Conservation (phyloP, 106 monocot species). For the Xerophyta viscosa region DNA sequence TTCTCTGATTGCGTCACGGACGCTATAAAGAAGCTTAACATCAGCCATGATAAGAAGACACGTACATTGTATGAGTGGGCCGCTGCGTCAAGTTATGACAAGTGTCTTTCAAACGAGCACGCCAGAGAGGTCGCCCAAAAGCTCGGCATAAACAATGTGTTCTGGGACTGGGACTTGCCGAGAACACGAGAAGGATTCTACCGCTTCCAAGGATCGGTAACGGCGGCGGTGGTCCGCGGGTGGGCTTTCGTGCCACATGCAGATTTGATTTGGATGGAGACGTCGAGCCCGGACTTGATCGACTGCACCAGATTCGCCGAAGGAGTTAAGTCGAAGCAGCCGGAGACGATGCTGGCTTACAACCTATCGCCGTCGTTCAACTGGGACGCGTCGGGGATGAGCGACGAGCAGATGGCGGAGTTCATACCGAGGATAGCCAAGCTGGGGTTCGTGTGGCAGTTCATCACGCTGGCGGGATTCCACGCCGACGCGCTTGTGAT, state of each 20-base stretch:
- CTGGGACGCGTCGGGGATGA: constrained; percentile 95
- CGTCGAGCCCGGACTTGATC: constrained; percentile 61
- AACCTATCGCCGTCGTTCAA: constrained; percentile 98
- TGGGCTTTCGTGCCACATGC: constrained; percentile 63
- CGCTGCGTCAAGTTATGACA: constrained; percentile 17
- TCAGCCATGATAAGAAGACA: constrained; percentile 33
- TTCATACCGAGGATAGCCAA: constrained; percentile 81
- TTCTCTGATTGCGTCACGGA: constrained; percentile 57
- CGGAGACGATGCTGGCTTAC: constrained; percentile 84
- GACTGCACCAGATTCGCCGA: constrained; percentile 70
- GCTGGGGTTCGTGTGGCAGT: constrained; percentile 91
- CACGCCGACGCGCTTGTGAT: constrained; percentile 78
- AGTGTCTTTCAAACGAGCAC: constrained; percentile 53
- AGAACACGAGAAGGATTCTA: constrained; percentile 91
- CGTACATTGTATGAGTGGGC: constrained; percentile 46
- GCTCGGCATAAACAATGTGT: constrained; percentile 47
- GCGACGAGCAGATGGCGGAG: constrained; percentile 54
- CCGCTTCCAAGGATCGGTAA: constrained; percentile 67
- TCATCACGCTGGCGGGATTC: constrained; percentile 88
- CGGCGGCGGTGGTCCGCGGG: constrained; percentile 64
- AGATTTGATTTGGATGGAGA: constrained; percentile 92
- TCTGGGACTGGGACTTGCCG: constrained; percentile 97
- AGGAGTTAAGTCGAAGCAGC: constrained; percentile 46
- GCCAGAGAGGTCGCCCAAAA: constrained; percentile 35
- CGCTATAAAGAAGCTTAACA: constrained; percentile 33